phyloP scores from a whole-genome alignment of 2,329 filamentous ascomycete species.

The Exophiala viscosa region DNA sequence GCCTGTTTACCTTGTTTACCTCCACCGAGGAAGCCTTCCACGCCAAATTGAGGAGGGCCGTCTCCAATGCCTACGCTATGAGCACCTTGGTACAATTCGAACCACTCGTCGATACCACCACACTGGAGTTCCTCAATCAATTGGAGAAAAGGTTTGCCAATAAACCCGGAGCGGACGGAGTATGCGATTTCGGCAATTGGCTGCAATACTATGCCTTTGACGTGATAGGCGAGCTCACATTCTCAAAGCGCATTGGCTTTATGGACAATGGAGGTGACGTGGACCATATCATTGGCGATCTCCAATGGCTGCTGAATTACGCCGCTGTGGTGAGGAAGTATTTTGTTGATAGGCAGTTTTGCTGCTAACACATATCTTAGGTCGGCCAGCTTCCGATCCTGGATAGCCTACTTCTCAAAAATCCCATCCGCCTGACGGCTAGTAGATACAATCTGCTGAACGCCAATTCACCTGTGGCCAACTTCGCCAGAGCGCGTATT shows the following conservation, averaged over 20 bases:
- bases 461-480: constrained; percentile 10
- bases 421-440: constrained; percentile 11
- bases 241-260: constrained; percentile 35
- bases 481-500: constrained; percentile 14
- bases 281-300: constrained; percentile 34
- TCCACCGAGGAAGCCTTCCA: constrained; percentile 41
- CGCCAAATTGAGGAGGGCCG: constrained; percentile 37
- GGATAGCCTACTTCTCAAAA: constrained; percentile 27
- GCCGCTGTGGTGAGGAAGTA: constrained; percentile 14
- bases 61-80: constrained; percentile 41
- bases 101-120: constrained; percentile 72
- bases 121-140: constrained; percentile 63
- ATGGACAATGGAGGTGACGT: constrained; percentile 32
- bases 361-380: constrained; percentile 11
- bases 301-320: constrained; percentile 31
- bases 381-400: constrained; percentile 35
- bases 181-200: constrained; percentile 36
- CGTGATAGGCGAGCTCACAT: constrained; percentile 34
- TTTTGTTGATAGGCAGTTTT: too few relatives aligned
- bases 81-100: constrained; percentile 45
- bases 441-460: constrained; percentile 14
- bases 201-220: constrained; percentile 39
- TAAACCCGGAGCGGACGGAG: constrained; percentile 5
- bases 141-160: constrained; percentile 57
- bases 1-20: constrained; percentile 35